phyloP scores from a whole-genome alignment of 2,329 filamentous ascomycete genomes.

The Scedosporium apiospermum region DNA sequence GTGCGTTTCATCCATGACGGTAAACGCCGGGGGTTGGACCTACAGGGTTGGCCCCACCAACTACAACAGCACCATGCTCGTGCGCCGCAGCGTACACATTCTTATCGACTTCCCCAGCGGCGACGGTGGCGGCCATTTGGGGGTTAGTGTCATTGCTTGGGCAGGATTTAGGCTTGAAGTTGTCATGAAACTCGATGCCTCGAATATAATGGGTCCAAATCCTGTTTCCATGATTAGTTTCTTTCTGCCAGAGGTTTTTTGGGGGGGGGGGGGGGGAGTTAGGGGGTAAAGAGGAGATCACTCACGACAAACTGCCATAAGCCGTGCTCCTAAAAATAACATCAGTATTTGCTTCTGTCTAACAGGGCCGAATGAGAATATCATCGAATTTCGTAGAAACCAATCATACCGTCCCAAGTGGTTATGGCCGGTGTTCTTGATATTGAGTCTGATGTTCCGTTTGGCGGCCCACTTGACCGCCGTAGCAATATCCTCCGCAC shows the following conservation, averaged over 20 bases:
- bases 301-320: conserved; percentile 7
- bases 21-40: not conserved
- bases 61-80: conserved; percentile 6
- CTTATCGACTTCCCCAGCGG: conserved; percentile 4
- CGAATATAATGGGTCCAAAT: conserved; percentile 6
- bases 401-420: conserved; percentile 1
- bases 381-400: not conserved
- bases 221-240: not conserved
- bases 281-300: no score
- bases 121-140: conserved; percentile 6
- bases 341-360: no score
- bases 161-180: conserved; percentile 3
- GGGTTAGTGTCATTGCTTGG: not conserved
- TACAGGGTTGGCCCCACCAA: conserved; percentile 4
- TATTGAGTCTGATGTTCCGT: conserved; percentile 24
- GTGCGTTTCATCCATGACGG: not conserved
- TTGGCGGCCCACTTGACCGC: conserved; percentile 26
- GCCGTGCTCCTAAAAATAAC: not conserved
- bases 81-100: conserved; percentile 3
- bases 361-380: no score
- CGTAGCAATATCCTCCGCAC: conserved; percentile 19
- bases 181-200: conserved; percentile 6
- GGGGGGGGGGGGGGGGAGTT: no score
- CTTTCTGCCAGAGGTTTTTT: no score
- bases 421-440: conserved; percentile 22